These are phyloP conservation scores for Cyclocybe cylindracea DNA, from an alignment of 768 basidiomycete genomes.

Conservation along the genomic window DNA sequence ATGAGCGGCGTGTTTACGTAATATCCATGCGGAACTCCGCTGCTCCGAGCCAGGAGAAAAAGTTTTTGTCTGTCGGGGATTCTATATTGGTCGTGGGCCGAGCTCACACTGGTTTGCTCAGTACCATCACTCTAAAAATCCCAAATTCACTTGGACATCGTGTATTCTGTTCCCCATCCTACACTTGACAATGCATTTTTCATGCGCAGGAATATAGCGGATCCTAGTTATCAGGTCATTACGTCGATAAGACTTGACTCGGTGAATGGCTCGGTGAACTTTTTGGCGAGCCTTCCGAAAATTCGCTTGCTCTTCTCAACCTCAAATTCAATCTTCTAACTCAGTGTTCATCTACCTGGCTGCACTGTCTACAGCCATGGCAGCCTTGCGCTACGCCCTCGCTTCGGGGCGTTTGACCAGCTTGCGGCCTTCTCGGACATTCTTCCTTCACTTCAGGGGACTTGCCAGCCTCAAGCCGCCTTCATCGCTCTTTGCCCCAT, in stretches of 20 bases:
- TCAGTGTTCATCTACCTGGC: constrained; percentile 3
- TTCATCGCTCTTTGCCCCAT: constrained; percentile 71
- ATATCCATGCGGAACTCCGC: constrained; percentile 35
- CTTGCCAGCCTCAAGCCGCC: constrained; percentile 66
- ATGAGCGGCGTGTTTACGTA: constrained; percentile 19
- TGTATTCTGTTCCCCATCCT: constrained; percentile 6
- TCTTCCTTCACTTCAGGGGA: constrained; percentile 31
- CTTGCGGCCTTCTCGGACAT: constrained; percentile 18
- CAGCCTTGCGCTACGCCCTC: constrained; percentile 30
- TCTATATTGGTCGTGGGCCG: constrained; percentile 20
- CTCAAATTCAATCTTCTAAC: constrained; percentile 18
- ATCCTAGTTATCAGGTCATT: constrained; percentile 25
- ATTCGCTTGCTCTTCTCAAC: constrained; percentile 15
- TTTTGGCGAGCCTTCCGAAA: constrained; percentile 26
- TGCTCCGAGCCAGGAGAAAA: constrained; percentile 45
- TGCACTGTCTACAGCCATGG: constrained; percentile 25
- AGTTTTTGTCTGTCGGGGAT: constrained; percentile 36
- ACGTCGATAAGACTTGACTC: constrained; percentile 42
- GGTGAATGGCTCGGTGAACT: constrained; percentile 60
- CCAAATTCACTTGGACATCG: background rate
- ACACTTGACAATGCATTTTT: constrained; percentile 3
- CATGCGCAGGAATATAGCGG: constrained; percentile 13
- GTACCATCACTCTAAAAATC: constrained; percentile 11
- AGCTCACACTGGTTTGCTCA: constrained; percentile 14
- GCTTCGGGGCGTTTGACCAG: constrained; percentile 25